Conservation (phyloP, 805 yeast genomes). For the Candida insectalens region DNA sequence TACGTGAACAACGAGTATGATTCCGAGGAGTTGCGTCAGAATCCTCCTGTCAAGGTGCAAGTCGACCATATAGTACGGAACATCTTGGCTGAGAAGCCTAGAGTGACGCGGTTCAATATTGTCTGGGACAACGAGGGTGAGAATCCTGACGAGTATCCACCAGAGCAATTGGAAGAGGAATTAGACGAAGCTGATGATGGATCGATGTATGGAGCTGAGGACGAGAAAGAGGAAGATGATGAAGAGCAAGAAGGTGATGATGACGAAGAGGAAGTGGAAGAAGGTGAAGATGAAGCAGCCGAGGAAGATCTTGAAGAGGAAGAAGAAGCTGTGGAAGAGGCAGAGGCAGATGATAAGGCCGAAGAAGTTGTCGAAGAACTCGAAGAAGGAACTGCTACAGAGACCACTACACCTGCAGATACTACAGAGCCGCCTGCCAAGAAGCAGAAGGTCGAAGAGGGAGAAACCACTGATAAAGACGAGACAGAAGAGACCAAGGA, state of each 20-base stretch:
- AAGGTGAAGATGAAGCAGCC: conserved; percentile 12
- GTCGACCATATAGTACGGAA: conserved; percentile 91
- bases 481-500: conserved; percentile 9
- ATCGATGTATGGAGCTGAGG: conserved; percentile 41
- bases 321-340: conserved; percentile 29
- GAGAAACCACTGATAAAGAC: conserved; percentile 18
- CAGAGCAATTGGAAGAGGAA: conserved; percentile 55
- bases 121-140: conserved; percentile 78
- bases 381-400: conserved; percentile 24
- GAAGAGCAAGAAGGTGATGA: conserved; percentile 27
- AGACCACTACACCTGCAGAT: conserved; percentile 6
- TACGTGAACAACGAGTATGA: conserved; percentile 97
- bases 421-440: conserved; percentile 16
- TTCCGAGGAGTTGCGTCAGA: conserved; percentile 82
- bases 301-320: conserved; percentile 23
- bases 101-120: conserved; percentile 93
- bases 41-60: conserved; percentile 89
- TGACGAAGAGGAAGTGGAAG: conserved; percentile 21
- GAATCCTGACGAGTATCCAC: conserved; percentile 62
- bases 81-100: conserved; percentile 92
- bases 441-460: conserved; percentile 15
- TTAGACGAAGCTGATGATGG: conserved; percentile 54
- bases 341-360: conserved; percentile 23
- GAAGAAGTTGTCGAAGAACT: conserved; percentile 22
- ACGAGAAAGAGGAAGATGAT: conserved; percentile 29